Evolutionary conservation across 192 early-diverging fungal species (phyloP), one percentile per base, ranked within the genome.

Genomic region (Entomortierella parvispora): DNA sequence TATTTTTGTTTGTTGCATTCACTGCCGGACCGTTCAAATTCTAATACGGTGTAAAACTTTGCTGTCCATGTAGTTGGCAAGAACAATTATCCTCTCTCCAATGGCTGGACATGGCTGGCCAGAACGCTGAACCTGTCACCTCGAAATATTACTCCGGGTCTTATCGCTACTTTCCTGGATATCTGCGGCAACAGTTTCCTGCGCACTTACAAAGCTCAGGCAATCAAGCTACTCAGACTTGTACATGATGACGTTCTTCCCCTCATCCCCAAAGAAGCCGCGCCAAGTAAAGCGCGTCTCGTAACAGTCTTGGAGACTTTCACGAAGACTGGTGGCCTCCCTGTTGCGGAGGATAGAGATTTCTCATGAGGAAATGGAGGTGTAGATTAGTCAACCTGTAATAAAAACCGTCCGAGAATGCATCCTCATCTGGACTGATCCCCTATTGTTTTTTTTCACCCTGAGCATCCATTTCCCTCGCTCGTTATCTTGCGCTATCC

Each of bases 41-140:
- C 12, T 11, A 15, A 4, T 50, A 31, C 48, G 10, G 29, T 26
- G 11, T 56, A 20, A n/a, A 18, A 18, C 52, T 7, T n/a, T 26
- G 15, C 49, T 25, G 14, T 43, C 23, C 18, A 32, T n/a, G 8
- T 67, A 77, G 80, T 75, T 6, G 81, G 85, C 0, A 47, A 78
- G 23, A 82, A 87, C 32, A 57, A 68, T 0, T 82, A 90, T 55
- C 75, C 81, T 2, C 82, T 94, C 8, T 68, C 82, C 1, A 62
- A 91, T 31, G 90, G 75, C 2, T 96, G 92, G 92, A 83, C 62
- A 34, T 96, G 92, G 92, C 62, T 93, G 20, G 83, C 91, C 1
- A 66, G 90, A 12, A 86, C 92, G 0, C 56, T 89, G 17, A 94
- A 93, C 69, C 76, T 93, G 69, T 83, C 83, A 32, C 89, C 89